Evolutionary conservation across 208 protist species (phyloP).

Genomic region (Leishmania lainsoni): DNA sequence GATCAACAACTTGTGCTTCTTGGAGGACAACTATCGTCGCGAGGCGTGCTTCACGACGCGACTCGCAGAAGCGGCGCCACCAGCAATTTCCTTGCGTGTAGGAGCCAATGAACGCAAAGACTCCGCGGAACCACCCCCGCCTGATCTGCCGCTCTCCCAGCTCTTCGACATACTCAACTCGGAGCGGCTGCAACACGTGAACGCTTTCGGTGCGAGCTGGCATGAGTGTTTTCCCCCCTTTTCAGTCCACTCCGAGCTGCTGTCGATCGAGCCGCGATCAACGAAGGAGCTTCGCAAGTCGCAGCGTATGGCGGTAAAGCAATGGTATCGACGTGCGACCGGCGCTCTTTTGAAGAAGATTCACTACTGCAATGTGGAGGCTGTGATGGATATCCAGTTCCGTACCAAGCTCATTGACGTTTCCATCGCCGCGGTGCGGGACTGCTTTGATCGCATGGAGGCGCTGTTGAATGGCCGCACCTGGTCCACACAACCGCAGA

Average conservation of each 20-base stretch:
- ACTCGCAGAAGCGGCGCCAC: conserved; percentile 6
- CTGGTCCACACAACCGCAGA: conserved; percentile 72
- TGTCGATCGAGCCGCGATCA: conserved; percentile 38
- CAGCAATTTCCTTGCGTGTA: neutral
- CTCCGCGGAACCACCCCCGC: conserved; percentile 11
- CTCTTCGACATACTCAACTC: conserved; percentile 54
- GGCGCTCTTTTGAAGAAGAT: conserved; percentile 45
- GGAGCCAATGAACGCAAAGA: conserved; percentile 6
- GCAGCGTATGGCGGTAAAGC: conserved; percentile 75
- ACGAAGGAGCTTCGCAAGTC: conserved; percentile 53
- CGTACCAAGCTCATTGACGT: conserved; percentile 64
- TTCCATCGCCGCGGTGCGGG: conserved; percentile 48
- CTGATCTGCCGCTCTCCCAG: conserved; percentile 44
- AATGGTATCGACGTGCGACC: conserved; percentile 60
- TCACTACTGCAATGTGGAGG: conserved; percentile 50
- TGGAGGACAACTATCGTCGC: conserved; percentile 71
- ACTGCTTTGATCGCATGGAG: conserved; percentile 53
- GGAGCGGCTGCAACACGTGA: conserved; percentile 54
- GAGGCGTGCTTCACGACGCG: conserved; percentile 70
- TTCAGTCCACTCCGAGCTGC: conserved; percentile 34
- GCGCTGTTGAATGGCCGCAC: conserved; percentile 44
- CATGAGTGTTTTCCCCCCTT: conserved; percentile 65
- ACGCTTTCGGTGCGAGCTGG: conserved; percentile 76
- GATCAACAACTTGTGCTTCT: conserved; percentile 79
- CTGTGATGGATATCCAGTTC: conserved; percentile 57